Conservation (phyloP, 208 protist genomes). For the Lotmaria passim region DNA sequence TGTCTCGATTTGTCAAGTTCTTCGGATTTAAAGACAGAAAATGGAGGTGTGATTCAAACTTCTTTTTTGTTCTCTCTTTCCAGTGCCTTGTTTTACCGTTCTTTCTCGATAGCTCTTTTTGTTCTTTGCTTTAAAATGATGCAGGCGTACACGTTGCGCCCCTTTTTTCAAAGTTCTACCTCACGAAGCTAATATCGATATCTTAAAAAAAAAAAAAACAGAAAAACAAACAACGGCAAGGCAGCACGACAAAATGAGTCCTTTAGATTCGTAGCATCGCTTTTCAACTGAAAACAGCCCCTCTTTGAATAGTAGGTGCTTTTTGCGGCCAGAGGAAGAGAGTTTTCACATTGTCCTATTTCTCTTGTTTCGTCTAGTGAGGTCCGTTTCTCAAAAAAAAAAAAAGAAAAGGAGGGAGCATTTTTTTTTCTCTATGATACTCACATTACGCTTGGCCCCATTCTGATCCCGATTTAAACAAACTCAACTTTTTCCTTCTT, state of each 20-base stretch:
- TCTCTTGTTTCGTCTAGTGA: not conserved
- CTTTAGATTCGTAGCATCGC: not conserved
- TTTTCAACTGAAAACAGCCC: not conserved
- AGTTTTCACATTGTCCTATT: too few species aligned
- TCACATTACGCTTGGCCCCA: too few species aligned
- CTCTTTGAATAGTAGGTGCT: not conserved
- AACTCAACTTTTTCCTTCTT: too few species aligned
- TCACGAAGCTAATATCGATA: not conserved
- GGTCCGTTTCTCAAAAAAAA: too few species aligned
- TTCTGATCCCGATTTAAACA: too few species aligned
- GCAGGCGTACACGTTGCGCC: conserved; percentile 15
- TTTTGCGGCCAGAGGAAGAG: too few species aligned
- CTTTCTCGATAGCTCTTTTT: conserved; percentile 12
- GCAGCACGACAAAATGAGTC: too few species aligned
- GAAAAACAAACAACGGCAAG: not conserved
- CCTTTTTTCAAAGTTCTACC: conserved; percentile 13
- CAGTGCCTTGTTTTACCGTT: not conserved
- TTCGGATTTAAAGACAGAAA: too few species aligned
- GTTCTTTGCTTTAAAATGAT: conserved; percentile 17
- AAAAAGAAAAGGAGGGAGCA: too few species aligned
- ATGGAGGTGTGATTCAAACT: too few species aligned
- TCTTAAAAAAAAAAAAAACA: not conserved
- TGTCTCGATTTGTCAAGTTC: too few species aligned
- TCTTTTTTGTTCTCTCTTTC: conserved; percentile 3
- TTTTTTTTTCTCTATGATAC: too few species aligned